phyloP scores from a whole-genome alignment of 2,329 filamentous ascomycete genomes.

The Phoma sp. region DNA sequence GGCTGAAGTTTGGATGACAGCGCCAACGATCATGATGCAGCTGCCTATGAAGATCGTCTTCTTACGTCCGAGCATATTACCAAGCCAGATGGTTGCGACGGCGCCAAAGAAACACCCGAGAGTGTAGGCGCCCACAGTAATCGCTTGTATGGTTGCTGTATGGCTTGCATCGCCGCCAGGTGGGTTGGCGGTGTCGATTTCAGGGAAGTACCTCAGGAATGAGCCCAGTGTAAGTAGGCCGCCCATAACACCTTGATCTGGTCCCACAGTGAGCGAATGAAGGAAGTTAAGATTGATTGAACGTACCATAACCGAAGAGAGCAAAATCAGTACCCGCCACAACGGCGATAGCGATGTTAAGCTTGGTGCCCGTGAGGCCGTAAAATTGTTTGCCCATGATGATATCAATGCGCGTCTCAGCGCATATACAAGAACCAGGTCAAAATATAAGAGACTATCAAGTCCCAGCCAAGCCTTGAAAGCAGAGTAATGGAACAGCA shows the following conservation, averaged over 20 bases:
- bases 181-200: slow-evolving; percentile 50
- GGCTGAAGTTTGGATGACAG: slow-evolving; percentile 63
- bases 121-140: slow-evolving; percentile 49
- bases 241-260: slow-evolving; percentile 63
- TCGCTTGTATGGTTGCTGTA: slow-evolving; percentile 53
- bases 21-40: slow-evolving; percentile 65
- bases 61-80: slow-evolving; percentile 66
- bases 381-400: slow-evolving; percentile 58
- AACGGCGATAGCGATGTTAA: slow-evolving; percentile 73
- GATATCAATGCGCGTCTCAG: not conserved
- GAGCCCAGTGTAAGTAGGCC: slow-evolving; percentile 71
- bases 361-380: slow-evolving; percentile 69
- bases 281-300: slow-evolving; percentile 32
- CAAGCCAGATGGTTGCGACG: slow-evolving; percentile 56
- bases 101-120: slow-evolving; percentile 56
- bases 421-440: slow-evolving; percentile 10
- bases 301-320: slow-evolving; percentile 68
- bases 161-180: slow-evolving; percentile 43
- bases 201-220: slow-evolving; percentile 59
- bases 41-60: slow-evolving; percentile 67
- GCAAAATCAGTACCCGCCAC: slow-evolving; percentile 77
- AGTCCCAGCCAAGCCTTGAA: slow-evolving; percentile 3
- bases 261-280: not conserved
- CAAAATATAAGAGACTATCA: not conserved
- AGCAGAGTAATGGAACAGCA: slow-evolving; percentile 3